Conservation (phyloP, 441 rosid species). For the Manihot esculenta region DNA sequence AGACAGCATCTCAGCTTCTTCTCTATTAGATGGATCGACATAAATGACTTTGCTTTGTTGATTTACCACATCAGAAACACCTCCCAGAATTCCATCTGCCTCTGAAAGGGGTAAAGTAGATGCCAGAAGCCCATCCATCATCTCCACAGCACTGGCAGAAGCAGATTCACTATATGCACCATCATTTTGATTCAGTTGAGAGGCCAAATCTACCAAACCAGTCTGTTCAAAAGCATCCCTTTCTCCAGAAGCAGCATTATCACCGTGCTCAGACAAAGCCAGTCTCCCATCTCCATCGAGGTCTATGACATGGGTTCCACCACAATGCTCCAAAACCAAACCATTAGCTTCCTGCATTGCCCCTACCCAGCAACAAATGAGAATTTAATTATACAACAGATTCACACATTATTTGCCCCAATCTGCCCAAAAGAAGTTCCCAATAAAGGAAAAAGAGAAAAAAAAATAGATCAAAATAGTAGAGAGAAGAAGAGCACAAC, state of each 20-base stretch:
- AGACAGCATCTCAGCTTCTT: slow-evolving; percentile 31
- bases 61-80: slow-evolving; percentile 29
- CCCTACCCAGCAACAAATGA: slow-evolving; percentile 95
- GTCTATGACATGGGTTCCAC: slow-evolving; percentile 33
- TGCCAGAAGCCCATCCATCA: slow-evolving; percentile 30
- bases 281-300: slow-evolving; percentile 27
- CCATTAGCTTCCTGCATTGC: slow-evolving; percentile 87
- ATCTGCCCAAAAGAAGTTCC: slow-evolving; percentile 26
- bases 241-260: slow-evolving; percentile 33
- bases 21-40: slow-evolving; percentile 29
- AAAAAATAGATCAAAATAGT: slow-evolving; percentile 20
- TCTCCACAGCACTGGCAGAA: slow-evolving; percentile 29
- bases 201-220: slow-evolving; percentile 28
- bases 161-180: slow-evolving; percentile 31
- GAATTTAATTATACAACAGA: slow-evolving; percentile 64
- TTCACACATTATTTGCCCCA: slow-evolving; percentile 24
- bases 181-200: slow-evolving; percentile 36
- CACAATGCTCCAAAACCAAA: slow-evolving; percentile 47
- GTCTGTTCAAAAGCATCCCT: slow-evolving; percentile 27
- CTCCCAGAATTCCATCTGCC: slow-evolving; percentile 32
- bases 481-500: slow-evolving; percentile 71
- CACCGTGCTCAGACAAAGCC: slow-evolving; percentile 22
- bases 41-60: slow-evolving; percentile 28
- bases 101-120: slow-evolving; percentile 28
- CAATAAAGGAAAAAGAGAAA: slow-evolving; percentile 10